phyloP scores from a whole-genome alignment of 108 stramenopile species.

The Nannochloropsis gaditana region DNA sequence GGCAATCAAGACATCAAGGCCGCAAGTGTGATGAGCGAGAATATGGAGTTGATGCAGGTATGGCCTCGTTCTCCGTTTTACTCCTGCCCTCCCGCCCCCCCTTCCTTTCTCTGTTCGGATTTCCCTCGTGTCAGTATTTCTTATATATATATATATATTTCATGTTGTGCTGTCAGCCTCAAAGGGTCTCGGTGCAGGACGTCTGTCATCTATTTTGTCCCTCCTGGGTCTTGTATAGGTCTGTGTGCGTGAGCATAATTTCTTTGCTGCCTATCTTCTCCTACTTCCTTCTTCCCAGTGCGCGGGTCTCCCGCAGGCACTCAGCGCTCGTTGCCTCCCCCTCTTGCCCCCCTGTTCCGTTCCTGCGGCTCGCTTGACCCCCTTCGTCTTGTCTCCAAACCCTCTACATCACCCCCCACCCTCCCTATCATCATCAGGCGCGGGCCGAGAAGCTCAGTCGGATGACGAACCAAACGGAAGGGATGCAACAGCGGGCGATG shows the following conservation, averaged over 20 bases:
- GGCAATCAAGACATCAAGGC: background rate
- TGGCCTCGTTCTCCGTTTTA: background rate
- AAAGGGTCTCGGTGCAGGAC: no score
- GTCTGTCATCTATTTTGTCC: no score
- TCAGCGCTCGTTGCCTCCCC: no score
- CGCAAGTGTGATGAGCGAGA: background rate
- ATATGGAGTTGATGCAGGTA: background rate
- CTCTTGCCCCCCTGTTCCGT: no score
- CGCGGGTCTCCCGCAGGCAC: no score
- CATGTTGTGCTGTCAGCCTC: no score
- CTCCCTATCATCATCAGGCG: background rate
- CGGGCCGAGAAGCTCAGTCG: background rate
- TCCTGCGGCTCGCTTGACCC: no score
- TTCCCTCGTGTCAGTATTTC: background rate
- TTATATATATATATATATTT: no score
- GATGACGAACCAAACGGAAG: background rate
- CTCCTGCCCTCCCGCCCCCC: background rate
- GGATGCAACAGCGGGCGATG: background rate
- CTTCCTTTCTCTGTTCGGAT: background rate
- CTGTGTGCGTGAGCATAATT: no score
- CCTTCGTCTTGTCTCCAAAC: background rate
- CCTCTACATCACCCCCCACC: background rate
- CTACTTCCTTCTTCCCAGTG: no score
- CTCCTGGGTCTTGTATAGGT: no score
- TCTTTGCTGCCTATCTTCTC: no score